Evolutionary conservation across 805 yeast genomes (phyloP).

Genomic region (Spathaspora gorwiae): DNA sequence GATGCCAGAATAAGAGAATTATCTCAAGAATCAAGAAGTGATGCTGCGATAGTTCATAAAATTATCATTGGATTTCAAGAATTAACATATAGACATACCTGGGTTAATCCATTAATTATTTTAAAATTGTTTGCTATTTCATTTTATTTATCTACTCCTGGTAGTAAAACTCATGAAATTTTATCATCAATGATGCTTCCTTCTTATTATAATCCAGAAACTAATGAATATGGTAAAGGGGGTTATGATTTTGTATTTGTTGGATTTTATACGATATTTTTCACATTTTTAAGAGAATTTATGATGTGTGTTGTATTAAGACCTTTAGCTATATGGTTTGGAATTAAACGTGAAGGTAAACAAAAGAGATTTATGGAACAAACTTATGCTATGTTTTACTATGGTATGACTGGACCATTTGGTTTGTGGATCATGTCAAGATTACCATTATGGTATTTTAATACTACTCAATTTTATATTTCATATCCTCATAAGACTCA

Average conservation of each 20-base stretch:
- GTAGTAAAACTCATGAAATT: conserved; percentile 50
- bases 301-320: conserved; percentile 74
- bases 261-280: conserved; percentile 73
- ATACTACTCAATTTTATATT: conserved; percentile 75
- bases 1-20: conserved; percentile 29
- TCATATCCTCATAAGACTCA: conserved; percentile 81
- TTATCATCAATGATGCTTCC: conserved; percentile 60
- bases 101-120: conserved; percentile 64
- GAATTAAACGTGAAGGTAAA: conserved; percentile 53
- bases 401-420: conserved; percentile 73
- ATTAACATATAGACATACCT: conserved; percentile 55
- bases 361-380: conserved; percentile 88
- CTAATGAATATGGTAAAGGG: conserved; percentile 84
- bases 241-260: conserved; percentile 76
- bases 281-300: conserved; percentile 89
- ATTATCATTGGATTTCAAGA: conserved; percentile 57
- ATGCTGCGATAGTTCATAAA: conserved; percentile 52
- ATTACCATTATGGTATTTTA: conserved; percentile 84
- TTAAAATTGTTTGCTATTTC: conserved; percentile 36
- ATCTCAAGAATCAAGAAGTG: conserved; percentile 26
- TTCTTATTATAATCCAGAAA: conserved; percentile 58
- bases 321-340: conserved; percentile 60
- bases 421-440: conserved; percentile 84
- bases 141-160: conserved; percentile 55
- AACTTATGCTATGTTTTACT: conserved; percentile 77